phyloP scores from a whole-genome alignment of 2,329 filamentous ascomycete species.

The Colletotrichum higginsianum region DNA sequence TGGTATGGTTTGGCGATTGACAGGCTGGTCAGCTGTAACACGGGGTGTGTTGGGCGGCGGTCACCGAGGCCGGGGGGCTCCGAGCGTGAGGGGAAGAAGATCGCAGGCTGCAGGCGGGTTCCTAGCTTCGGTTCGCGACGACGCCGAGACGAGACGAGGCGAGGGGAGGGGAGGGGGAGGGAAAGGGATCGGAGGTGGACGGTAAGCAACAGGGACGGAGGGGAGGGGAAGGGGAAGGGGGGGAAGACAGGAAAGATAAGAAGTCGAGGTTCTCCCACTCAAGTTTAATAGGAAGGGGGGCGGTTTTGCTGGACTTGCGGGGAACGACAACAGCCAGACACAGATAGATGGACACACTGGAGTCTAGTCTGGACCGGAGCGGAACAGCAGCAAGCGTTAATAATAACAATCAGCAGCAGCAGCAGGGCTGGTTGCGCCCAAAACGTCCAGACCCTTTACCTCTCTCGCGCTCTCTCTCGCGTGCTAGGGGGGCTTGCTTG shows the following conservation, averaged over 20 bases:
- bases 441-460: conserved; percentile 25
- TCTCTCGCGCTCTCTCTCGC: neutral
- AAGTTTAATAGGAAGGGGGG: conserved; percentile 28
- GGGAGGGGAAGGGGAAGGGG: neutral
- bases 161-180: neutral
- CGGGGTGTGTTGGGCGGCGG: conserved; percentile 12
- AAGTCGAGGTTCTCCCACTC: conserved; percentile 23
- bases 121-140: conserved; percentile 10
- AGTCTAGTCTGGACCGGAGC: conserved; percentile 1
- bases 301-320: conserved; percentile 25
- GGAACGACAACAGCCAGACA: conserved; percentile 19
- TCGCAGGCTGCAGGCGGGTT: conserved; percentile 7
- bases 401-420: neutral
- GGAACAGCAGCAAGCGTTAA: conserved; percentile 7
- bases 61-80: conserved; percentile 26
- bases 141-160: neutral
- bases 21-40: neutral
- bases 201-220: neutral
- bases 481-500: conserved; percentile 19
- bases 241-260: conserved; percentile 10
- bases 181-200: conserved; percentile 13
- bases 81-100: conserved; percentile 1
- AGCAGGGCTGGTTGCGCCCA: conserved; percentile 5
- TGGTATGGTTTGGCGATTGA: neutral
- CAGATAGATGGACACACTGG: too few relatives aligned